Base-by-base conservation (phyloP, 306 rosid species). In the Ormosia emarginata region DNA sequence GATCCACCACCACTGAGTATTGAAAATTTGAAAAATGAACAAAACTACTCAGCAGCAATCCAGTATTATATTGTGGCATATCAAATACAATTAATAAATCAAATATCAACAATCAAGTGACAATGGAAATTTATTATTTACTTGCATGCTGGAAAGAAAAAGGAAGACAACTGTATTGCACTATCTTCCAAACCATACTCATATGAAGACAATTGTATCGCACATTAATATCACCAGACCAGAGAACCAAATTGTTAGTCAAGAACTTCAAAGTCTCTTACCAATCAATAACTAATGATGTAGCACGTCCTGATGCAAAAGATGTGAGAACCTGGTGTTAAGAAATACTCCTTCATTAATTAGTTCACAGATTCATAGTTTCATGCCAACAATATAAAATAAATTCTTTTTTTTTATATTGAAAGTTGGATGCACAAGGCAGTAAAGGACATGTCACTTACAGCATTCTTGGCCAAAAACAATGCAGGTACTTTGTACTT, bases 231-330 rank as follows among this genome's bases (percentile, higher is more conserved):
- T 67, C 33, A 10, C 18, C 57, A 76, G 47, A 41, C 18, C 57
- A 76, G 47, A 41, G 24, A 52, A 76, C 46, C 73, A 64, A 30
- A 81, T 30, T 71, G 17, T 52, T 11, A 68, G 49, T 34, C 13
- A 78, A 17, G 34, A 59, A 32, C 64, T 43, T 6, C 34, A 24
- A 52, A 5, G 82, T 69, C 75, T 55, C 82, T 78, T 91, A 95
- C 98, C 99, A 36, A 82, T 95, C 99, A 86, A 95, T 97, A 84
- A 95, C 98, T 63, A 95, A 87, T 53, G 99, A 91, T 1, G 99
- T 95, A 79, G 99, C 98, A 83, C 99, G 99, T 47, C 99, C 99
- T 73, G 99, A 93, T 50, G 99, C 99, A 82, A 95, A 95, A 46
- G 99, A 93, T 15, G 99, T 93, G 83, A 95, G 92, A 86, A 95